Evolutionary conservation across 2,329 filamentous ascomycete genomes (phyloP), one percentile per base, ranked within the genome.

Genomic region (Stemphylium lycopersici): DNA sequence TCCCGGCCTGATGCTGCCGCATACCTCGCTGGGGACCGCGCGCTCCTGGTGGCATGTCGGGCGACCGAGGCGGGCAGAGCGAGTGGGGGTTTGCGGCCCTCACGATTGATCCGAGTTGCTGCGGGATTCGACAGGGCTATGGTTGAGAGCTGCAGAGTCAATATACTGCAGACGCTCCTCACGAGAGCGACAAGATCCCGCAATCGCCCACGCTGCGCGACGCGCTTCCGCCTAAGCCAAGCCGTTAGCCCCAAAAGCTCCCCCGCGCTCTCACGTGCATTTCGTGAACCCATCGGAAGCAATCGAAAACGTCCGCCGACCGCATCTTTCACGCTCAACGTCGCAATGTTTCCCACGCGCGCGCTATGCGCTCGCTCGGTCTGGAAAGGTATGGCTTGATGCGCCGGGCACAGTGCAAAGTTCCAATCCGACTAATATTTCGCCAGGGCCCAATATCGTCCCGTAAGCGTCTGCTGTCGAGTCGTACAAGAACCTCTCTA

Each of bases 301-400:
- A 52, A 53, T 61, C 56, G 55, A 48, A 55, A 59, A 52, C 53
- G 44, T 56, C 62, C 62, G 52, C 59, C 66, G 64, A 71, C 63
- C 58, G 67, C 68, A 69, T 59, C 58, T 60, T 61, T 52, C 59
- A 56, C 58, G 59, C 48, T 47, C 59, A 55, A 61, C 52, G 56
- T 58, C 59, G 78, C 70, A 65, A 92, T 92, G 89, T 83, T 87
- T 74, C 83, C 87, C 59, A 90, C 89, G 66, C 81, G 86, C 70
- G 81, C 80, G 68, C 82, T 76, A 10, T 71, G 62, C 61, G 87
- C 87, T 78, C 88, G 91, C 66, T 95, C 91, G 44, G 87, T 93
- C 70, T 96, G 91, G 91, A 96, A 96, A 83, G 91, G 91, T 92
- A 77, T 63, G 5, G 6, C 12, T n/a, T n/a, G 11, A 11, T 13